phyloP scores from a whole-genome alignment of 2,329 filamentous ascomycete species.

The Sporothrix variecibatus region DNA sequence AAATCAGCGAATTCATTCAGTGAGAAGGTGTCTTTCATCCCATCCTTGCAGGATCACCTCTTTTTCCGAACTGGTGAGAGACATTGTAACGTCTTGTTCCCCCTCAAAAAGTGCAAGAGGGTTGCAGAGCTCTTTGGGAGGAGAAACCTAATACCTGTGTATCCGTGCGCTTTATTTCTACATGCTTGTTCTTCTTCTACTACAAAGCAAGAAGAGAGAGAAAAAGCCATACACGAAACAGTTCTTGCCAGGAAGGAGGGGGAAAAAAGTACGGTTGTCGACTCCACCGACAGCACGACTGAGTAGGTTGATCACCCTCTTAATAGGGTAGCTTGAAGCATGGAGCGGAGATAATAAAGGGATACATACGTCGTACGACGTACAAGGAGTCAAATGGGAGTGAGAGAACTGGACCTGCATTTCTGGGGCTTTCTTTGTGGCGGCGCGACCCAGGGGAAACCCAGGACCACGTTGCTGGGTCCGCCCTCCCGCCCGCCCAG shows the following conservation, averaged over 20 bases:
- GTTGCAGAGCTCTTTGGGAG: background rate
- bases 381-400: background rate
- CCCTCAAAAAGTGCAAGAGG: background rate
- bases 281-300: background rate
- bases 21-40: background rate
- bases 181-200: background rate
- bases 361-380: no score
- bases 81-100: background rate
- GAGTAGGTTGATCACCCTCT: background rate
- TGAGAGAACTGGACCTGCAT: background rate
- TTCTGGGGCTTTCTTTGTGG: background rate
- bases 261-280: background rate
- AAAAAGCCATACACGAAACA: no score
- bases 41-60: background rate
- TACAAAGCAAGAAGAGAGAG: no score
- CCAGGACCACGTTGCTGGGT: conserved; percentile 27
- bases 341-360: background rate
- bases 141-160: background rate
- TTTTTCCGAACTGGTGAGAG: background rate
- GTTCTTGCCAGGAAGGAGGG: background rate
- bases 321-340: background rate
- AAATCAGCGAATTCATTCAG: background rate
- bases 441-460: background rate
- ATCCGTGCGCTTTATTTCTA: background rate
- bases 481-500: conserved; percentile 10